Percentiles rank a stretch among this genome's conserved stretches.
phyloP scores from a whole-genome alignment of 192 early-diverging fungal species.

The Entomortierella chlamydospora region DNA sequence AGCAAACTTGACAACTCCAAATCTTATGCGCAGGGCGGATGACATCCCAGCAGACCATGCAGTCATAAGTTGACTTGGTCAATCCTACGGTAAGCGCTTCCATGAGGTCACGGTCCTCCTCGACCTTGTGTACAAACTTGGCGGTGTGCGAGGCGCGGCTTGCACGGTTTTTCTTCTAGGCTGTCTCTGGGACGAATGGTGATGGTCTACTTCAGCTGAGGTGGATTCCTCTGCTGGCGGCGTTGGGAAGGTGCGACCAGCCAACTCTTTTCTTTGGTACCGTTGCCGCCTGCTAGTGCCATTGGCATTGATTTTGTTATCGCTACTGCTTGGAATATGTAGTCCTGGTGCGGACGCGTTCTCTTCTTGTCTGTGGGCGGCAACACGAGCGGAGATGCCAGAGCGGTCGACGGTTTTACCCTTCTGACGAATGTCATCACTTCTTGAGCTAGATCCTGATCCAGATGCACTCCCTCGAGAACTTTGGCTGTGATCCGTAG shows the following conservation, averaged over 20 bases:
- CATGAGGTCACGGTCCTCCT: conserved; percentile 66
- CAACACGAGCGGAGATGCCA: neutral
- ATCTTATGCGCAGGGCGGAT: conserved; percentile 75
- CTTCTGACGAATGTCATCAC: neutral
- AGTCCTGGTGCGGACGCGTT: no score
- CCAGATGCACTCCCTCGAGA: neutral
- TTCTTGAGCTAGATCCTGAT: neutral
- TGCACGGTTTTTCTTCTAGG: no score
- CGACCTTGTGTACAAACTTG: conserved; percentile 39
- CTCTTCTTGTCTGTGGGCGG: neutral
- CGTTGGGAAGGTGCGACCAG: conserved; percentile 19
- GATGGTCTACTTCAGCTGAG: neutral
- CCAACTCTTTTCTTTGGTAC: conserved; percentile 5
- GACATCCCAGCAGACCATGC: conserved; percentile 96
- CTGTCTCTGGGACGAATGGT: neutral
- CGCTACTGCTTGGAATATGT: no score
- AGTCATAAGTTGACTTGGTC: conserved; percentile 83
- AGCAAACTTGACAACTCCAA: conserved; percentile 91
- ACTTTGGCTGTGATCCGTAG: neutral
- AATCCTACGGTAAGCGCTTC: conserved; percentile 74
- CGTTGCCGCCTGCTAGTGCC: neutral
- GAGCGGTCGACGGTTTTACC: neutral
- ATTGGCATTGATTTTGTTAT: neutral
- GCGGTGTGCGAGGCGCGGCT: neutral
- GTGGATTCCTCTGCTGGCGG: neutral